Evolutionary conservation across 257 asterid genomes (phyloP).

Genomic region (Nicotiana paniculata): DNA sequence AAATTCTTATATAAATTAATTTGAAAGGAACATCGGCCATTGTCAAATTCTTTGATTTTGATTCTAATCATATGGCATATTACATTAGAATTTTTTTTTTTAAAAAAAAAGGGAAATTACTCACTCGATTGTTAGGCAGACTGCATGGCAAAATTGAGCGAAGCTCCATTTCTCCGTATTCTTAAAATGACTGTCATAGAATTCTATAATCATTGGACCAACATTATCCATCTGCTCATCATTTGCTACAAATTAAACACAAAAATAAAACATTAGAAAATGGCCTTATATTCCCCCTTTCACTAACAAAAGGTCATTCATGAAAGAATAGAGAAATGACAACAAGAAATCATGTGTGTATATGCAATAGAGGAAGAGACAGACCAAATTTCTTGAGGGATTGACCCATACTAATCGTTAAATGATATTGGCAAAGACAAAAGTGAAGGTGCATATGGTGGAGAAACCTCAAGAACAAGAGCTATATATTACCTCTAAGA

Average conservation of each 20-base stretch:
- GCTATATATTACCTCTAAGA: too few species aligned
- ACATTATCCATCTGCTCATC: constrained; percentile 34
- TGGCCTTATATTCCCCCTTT: not conserved
- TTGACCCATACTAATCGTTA: constrained; percentile 41
- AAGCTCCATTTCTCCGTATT: constrained; percentile 2
- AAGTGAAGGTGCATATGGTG: not conserved
- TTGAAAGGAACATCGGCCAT: not conserved
- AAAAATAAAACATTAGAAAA: not conserved
- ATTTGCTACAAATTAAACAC: constrained; percentile 32
- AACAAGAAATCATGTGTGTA: not conserved
- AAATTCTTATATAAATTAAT: not conserved
- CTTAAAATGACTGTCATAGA: constrained; percentile 39
- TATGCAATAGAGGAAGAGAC: not conserved
- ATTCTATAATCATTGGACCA: constrained; percentile 21
- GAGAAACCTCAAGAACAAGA: not conserved
- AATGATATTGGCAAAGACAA: not conserved
- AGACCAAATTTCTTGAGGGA: constrained; percentile 50
- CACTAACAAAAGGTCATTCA: not conserved
- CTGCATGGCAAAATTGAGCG: constrained; percentile 52
- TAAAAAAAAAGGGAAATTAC: not conserved
- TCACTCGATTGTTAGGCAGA: constrained; percentile 67
- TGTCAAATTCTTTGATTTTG: not conserved
- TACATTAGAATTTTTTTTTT: not conserved
- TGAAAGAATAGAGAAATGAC: not conserved
- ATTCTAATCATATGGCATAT: not conserved